Conservation (phyloP, 2,329 filamentous ascomycete species). For the Alternaria metachromatica region DNA sequence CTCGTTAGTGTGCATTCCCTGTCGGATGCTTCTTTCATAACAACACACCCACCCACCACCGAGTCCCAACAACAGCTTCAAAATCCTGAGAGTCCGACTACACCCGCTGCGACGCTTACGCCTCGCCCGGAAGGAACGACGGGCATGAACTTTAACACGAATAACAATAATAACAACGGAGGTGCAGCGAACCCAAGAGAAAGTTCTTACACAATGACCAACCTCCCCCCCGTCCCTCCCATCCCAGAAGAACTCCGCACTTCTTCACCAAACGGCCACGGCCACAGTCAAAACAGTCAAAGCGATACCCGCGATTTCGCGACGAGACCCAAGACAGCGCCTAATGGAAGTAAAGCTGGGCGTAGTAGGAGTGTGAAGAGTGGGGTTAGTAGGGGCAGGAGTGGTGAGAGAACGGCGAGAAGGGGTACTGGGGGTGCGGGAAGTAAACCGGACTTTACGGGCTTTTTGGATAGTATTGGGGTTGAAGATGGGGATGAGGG, state of each 20-base stretch:
- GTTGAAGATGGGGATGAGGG: slow-evolving; percentile 27
- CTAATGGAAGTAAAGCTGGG: slow-evolving; percentile 20
- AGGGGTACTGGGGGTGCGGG: slow-evolving; percentile 1
- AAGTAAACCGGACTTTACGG: slow-evolving; percentile 38
- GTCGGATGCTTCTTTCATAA: slow-evolving; percentile 65
- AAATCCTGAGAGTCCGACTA: slow-evolving; percentile 8
- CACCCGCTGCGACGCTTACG: slow-evolving; percentile 31
- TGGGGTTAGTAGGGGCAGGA: slow-evolving; percentile 25
- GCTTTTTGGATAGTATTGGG: slow-evolving; percentile 46
- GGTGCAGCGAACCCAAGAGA: not conserved
- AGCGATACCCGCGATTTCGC: slow-evolving; percentile 18
- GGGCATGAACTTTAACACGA: slow-evolving; percentile 14
- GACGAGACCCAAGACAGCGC: slow-evolving; percentile 30
- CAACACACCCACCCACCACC: slow-evolving; percentile 23
- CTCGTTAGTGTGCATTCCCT: slow-evolving; percentile 74
- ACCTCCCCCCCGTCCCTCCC: slow-evolving; percentile 43
- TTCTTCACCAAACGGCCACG: slow-evolving; percentile 2
- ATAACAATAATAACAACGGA: not conserved
- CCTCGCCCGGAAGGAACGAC: slow-evolving; percentile 23
- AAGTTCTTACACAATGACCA: slow-evolving; percentile 18
- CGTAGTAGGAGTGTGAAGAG: slow-evolving; percentile 34
- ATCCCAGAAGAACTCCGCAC: slow-evolving; percentile 37
- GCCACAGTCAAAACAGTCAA: not conserved
- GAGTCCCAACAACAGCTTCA: slow-evolving; percentile 1
- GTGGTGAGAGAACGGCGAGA: slow-evolving; percentile 21